phyloP scores from a whole-genome alignment of 116 monocot genomes.

The Trichopus zeylanicus region DNA sequence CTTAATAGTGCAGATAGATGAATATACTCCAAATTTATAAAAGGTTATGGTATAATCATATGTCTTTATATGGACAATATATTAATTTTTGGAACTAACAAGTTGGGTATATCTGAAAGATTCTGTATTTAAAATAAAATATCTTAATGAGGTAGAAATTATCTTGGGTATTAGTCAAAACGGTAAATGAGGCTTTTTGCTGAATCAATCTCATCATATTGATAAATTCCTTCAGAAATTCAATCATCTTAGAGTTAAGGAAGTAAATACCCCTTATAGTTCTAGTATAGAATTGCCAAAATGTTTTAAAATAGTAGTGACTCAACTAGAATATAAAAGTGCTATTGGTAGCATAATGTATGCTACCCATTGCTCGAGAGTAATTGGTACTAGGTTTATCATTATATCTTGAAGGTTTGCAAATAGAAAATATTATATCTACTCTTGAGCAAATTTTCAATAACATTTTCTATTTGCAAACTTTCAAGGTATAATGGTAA shows the following conservation, averaged over 20 bases:
- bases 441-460: neutral
- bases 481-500: neutral
- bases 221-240: neutral
- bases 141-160: neutral
- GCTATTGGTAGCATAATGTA: neutral
- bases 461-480: neutral
- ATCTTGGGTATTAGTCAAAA: neutral
- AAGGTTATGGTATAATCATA: neutral
- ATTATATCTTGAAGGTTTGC: neutral
- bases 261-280: neutral
- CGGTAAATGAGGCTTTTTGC: neutral
- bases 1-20: neutral
- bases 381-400: neutral
- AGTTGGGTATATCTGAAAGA: neutral
- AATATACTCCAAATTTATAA: neutral
- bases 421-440: neutral
- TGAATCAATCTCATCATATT: neutral
- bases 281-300: neutral
- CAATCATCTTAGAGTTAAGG: too few relatives aligned
- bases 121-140: neutral
- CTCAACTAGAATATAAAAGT: neutral
- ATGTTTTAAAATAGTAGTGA: neutral
- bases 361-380: neutral
- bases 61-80: constrained; percentile 1
- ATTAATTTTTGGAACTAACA: neutral